Conservation (phyloP, 2,329 filamentous ascomycete species). For the Celoporthe dispersa region DNA sequence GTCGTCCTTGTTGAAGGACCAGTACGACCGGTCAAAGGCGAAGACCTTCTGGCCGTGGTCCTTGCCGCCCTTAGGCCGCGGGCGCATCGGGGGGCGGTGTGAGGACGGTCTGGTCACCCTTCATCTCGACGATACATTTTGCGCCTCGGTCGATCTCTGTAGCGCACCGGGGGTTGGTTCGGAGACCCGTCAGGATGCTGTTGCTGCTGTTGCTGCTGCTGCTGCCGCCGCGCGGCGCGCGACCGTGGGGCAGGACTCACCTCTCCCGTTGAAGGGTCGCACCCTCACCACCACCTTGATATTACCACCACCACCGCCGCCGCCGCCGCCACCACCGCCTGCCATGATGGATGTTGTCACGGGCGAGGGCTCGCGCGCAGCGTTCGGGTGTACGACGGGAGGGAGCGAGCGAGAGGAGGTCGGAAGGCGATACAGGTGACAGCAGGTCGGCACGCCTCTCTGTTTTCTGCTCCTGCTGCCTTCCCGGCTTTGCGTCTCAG, state of each 20-base stretch:
- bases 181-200: conserved; percentile 7
- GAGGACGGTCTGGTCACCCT: conserved; percentile 87
- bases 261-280: conserved; percentile 94
- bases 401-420: not conserved
- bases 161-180: not conserved
- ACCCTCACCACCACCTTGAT: conserved; percentile 99
- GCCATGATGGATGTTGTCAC: conserved; percentile 55
- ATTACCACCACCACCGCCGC: conserved; percentile 83
- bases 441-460: conserved; percentile 14
- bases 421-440: conserved; percentile 6
- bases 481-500: conserved; percentile 9
- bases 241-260: conserved; percentile 51
- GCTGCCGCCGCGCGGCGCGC: no score
- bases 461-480: not conserved
- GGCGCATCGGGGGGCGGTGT: conserved; percentile 68
- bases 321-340: conserved; percentile 66
- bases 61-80: conserved; percentile 69
- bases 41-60: conserved; percentile 80
- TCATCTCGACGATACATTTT: conserved; percentile 98
- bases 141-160: conserved; percentile 86
- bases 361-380: conserved; percentile 23
- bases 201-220: not conserved
- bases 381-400: not conserved
- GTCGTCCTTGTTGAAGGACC: conserved; percentile 89
- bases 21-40: conserved; percentile 96